Evolutionary conservation across 139 green algal genomes (phyloP).

Genomic region (Coccomyxa sp.): DNA sequence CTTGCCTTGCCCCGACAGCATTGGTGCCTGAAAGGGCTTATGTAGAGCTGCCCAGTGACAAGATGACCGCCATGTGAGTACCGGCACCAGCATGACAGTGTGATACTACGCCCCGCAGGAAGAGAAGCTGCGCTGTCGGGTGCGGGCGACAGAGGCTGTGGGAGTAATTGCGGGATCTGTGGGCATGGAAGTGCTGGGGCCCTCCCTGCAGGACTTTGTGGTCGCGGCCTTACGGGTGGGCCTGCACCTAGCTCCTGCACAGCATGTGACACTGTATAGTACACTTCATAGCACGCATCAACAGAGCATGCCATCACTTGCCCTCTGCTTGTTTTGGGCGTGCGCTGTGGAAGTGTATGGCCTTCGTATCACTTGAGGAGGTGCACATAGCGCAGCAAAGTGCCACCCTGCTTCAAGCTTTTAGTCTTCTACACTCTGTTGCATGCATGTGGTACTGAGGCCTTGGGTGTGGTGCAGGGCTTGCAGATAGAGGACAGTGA

Average conservation of each 20-base stretch:
- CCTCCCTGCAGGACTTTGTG: constrained; percentile 40
- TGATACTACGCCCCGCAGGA: no score
- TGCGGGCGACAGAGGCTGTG: constrained; percentile 57
- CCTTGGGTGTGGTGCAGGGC: constrained; percentile 9
- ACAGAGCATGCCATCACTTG: no score
- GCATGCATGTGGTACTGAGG: background rate
- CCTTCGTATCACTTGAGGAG: no score
- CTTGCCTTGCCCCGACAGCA: no score
- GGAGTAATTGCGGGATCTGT: constrained; percentile 54
- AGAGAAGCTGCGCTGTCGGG: constrained; percentile 46
- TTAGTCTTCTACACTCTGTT: no score
- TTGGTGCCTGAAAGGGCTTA: no score
- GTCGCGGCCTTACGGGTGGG: constrained; percentile 13
- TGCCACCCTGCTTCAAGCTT: no score
- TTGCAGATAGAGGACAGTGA: constrained; percentile 35
- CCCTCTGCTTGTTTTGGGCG: background rate
- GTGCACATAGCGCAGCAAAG: no score
- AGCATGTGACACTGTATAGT: background rate
- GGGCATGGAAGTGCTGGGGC: constrained; percentile 24
- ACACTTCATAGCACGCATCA: no score
- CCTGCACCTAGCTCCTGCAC: background rate
- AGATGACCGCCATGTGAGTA: no score
- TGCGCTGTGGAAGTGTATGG: background rate
- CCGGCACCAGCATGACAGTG: no score
- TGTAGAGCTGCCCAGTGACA: no score